Evolutionary conservation across 768 basidiomycete genomes (phyloP).

Genomic region (Gyrodon lividus): DNA sequence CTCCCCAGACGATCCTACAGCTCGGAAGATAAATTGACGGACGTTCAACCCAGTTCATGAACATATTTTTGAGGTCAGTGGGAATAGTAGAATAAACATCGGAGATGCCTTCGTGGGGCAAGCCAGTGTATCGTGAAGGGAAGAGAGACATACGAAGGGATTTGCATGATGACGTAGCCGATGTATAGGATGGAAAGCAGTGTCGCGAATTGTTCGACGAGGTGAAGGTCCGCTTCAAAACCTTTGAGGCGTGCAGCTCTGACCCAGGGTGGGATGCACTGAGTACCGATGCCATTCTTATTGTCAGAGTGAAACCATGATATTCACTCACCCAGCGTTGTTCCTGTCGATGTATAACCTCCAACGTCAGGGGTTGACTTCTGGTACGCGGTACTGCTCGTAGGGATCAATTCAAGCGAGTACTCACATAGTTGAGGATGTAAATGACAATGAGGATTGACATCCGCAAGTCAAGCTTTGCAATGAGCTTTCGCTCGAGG

Average conservation of each 20-base stretch:
- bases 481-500: constrained; percentile 21
- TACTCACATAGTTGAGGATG: constrained; percentile 10
- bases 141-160: constrained; percentile 12
- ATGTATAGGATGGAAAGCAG: constrained; percentile 24
- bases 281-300: background rate
- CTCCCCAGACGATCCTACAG: constrained; percentile 35
- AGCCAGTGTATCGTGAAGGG: too few relatives aligned
- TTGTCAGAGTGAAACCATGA: background rate
- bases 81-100: too few relatives aligned
- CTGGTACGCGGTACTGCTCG: background rate
- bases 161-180: constrained; percentile 28
- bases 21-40: constrained; percentile 28
- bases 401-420: background rate
- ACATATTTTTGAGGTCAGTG: constrained; percentile 25
- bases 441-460: constrained; percentile 8
- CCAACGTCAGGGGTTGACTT: background rate
- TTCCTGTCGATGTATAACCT: constrained; percentile 6
- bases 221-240: constrained; percentile 22
- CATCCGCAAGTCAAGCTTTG: constrained; percentile 10
- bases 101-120: too few relatives aligned
- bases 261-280: background rate
- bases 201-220: constrained; percentile 24
- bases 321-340: background rate
- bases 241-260: constrained; percentile 24
- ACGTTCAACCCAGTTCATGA: constrained; percentile 30